Conservation (phyloP, 192 early-diverging fungal species). For the Coemansia biformis region DNA sequence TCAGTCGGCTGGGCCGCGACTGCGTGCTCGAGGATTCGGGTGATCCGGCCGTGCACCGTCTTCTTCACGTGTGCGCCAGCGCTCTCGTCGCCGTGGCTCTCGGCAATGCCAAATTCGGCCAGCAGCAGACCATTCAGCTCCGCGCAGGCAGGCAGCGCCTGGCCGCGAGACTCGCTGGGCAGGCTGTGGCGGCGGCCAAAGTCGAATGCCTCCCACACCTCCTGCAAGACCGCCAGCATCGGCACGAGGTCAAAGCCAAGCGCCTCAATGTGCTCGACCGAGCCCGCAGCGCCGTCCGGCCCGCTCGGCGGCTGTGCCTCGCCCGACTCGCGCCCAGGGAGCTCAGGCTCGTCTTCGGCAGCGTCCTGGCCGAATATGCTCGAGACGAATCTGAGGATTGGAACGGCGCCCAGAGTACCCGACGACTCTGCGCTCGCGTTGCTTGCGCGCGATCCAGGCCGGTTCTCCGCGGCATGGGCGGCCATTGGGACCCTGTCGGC, state of each 20-base stretch:
- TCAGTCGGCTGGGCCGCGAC: conserved; percentile 18
- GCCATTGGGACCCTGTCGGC: conserved; percentile 9
- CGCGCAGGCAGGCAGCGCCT: background rate
- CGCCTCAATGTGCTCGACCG: background rate
- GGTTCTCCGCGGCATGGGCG: background rate
- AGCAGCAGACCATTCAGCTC: conserved; percentile 3
- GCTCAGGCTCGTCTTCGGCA: background rate
- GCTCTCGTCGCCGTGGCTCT: background rate
- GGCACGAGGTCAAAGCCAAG: conserved; percentile 19
- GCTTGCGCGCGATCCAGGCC: conserved; percentile 32
- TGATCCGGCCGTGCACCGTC: conserved; percentile 19
- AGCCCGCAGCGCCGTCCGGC: background rate
- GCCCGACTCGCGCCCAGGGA: background rate
- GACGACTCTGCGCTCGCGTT: conserved; percentile 7
- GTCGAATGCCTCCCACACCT: conserved; percentile 40
- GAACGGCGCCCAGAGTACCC: conserved; percentile 14
- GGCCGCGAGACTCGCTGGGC: too few relatives aligned
- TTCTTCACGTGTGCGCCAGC: conserved; percentile 7
- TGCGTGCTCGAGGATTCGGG: conserved; percentile 27
- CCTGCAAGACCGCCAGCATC: conserved; percentile 25
- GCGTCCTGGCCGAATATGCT: conserved; percentile 31
- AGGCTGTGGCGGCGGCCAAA: background rate
- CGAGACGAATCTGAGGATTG: conserved; percentile 29
- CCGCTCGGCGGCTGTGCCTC: background rate
- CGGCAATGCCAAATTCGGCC: conserved; percentile 20